Percentiles rank a stretch among this genome's conserved stretches.
These are phyloP conservation scores for Allium fistulosum DNA, from an alignment of 106 monocot species.

Conservation along the genomic window DNA sequence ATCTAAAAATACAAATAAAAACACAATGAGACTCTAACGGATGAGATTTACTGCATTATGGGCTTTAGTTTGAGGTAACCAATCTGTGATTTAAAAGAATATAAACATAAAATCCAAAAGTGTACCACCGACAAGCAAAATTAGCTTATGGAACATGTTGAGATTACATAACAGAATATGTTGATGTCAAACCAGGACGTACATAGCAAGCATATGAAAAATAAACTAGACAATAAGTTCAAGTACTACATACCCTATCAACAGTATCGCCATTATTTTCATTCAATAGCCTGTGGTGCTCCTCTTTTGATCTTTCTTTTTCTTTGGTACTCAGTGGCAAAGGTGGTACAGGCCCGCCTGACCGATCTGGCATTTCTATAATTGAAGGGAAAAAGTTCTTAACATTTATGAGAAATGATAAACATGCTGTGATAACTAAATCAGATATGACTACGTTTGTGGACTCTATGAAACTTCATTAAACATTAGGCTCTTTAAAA, in stretches of 20 bases:
- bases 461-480: background rate
- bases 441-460: background rate
- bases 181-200: no score
- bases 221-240: background rate
- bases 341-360: slow-evolving; percentile 24
- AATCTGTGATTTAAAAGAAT: no score
- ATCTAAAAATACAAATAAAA: no score
- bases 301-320: slow-evolving; percentile 64
- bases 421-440: background rate
- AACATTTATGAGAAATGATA: background rate
- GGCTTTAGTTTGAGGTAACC: no score
- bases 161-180: no score
- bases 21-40: no score
- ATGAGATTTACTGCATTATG: no score
- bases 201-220: no score
- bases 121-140: no score
- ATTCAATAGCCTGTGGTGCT: slow-evolving; percentile 50
- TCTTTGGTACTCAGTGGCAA: slow-evolving; percentile 58
- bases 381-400: slow-evolving; percentile 2
- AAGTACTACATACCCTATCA: slow-evolving; percentile 44
- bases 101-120: no score
- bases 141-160: no score
- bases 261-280: slow-evolving; percentile 43
- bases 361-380: slow-evolving; percentile 80
- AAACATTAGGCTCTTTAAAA: background rate